phyloP scores from a whole-genome alignment of 1,139 yeast species.

The Geotrichum fermentans region DNA sequence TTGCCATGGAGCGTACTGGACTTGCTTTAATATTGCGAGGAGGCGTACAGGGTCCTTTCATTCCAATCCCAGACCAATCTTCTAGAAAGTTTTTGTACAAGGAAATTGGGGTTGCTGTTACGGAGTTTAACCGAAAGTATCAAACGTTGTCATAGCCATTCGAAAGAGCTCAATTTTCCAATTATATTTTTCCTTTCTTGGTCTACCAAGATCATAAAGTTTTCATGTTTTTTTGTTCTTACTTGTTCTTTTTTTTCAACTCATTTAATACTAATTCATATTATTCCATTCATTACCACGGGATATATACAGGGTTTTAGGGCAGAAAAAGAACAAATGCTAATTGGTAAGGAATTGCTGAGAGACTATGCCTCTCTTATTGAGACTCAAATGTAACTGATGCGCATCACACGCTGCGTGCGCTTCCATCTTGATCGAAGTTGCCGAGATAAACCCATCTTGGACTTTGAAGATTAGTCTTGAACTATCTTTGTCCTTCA shows the following conservation, averaged over 20 bases:
- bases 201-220: no score
- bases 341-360: constrained; percentile 8
- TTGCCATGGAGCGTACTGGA: constrained; percentile 77
- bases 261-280: no score
- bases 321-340: no score
- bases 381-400: constrained; percentile 17
- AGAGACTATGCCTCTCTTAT: constrained; percentile 20
- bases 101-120: constrained; percentile 75
- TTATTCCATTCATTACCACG: no score
- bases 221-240: background rate
- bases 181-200: background rate
- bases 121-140: constrained; percentile 53
- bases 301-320: no score
- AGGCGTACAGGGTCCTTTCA: constrained; percentile 62
- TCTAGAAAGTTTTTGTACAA: constrained; percentile 65
- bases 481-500: constrained; percentile 1
- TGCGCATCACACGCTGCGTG: constrained; percentile 19
- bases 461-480: constrained; percentile 18
- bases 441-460: constrained; percentile 22
- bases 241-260: background rate
- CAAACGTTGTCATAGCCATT: constrained; percentile 30
- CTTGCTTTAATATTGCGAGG: constrained; percentile 60
- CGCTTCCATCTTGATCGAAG: constrained; percentile 18
- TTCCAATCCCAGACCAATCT: constrained; percentile 69
- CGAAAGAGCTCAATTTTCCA: no score